Base-by-base conservation (phyloP, 2,329 filamentous ascomycete genomes). In the Colletotrichum sp. region DNA sequence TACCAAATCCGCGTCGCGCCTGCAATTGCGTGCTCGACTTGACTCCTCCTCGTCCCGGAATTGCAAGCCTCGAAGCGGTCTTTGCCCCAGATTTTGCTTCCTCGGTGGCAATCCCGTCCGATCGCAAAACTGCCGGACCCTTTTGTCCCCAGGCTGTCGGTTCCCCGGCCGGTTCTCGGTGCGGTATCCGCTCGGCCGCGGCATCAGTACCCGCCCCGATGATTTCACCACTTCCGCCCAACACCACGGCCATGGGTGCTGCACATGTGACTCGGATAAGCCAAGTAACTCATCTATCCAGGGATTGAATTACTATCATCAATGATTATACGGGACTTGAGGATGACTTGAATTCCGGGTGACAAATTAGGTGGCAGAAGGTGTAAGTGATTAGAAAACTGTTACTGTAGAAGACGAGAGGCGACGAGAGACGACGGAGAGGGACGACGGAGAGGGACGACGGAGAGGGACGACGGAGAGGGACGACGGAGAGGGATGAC, bases 21-120 rank as follows among this genome's bases (percentile, higher is more conserved):
- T 18, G 49, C 30, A 63, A 76, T 76, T 74, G 74, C 74, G 74
- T 76, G 74, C 74, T 76, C 70, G 70, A 76, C 70, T 57, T 16
- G 36, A 49, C 59, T 28, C 30, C 36, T 39, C 66, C 57, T 63
- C 18, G 28, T 36, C 36, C 63, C 52, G 57, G 64, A 68, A 76
- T 68, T 28, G 64, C 73, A 76, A 76, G 63, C 73, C 69, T 68
- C 64, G 32, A 68, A 24, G 63, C 55, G 15, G 63, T 49, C 65
- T 67, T 60, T 52, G 62, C 72, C 65, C 72, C 68, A 75, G 36
- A 72, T 62, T 72, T 36, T 24, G 49, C 69, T 39, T 75, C 69
- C 15, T 76, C 73, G 64, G 73, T 76, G 73, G 73, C 72, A 75
- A 75, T 44, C 62, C 36, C 52, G 36, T 71, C 67, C 72, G 59